Evolutionary conservation across 768 basidiomycete species (phyloP), one percentile per base, ranked within the genome.

Genomic region (Hypsizygus marmoreus): DNA sequence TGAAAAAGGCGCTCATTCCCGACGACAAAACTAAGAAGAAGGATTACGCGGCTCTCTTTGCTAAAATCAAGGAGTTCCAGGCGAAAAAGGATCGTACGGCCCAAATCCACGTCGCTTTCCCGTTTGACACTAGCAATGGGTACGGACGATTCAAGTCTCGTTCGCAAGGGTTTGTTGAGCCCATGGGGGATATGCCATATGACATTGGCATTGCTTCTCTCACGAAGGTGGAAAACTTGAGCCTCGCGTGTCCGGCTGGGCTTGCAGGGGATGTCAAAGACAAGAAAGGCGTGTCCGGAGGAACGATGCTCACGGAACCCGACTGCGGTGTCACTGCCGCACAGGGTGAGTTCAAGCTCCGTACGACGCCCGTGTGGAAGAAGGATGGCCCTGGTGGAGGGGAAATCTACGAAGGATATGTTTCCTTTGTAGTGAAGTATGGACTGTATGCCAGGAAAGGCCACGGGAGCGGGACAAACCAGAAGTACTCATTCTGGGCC

Each of bases 391-490:
- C n/a, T 23, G 25, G 24, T 17, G 26, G 40, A 8, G 41, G 36
- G 7, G 48, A 49, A 31, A 35, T 49, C 1, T 50, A 32, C n/a
- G 39, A 45, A 22, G 43, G 39, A 7, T 17, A 41, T 22, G 38
- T 45, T 13, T 17, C 32, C 22, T 50, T 50, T 8, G 25, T 36
- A 4, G 49, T 45, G 34, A 14, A 31, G 20, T 45, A 41, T 45
- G 43, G 26, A 9, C 2, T 50, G 22, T 50, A 45, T 14, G 38
- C 38, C 2, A 45, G 39, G 25, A 45, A 50, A n/a, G 49, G 43
- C 3, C 43, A 44, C 35, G 47, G 35, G 11, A 24, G 26, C 2
- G 38, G 43, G 17, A 28, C 31, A 13, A 10, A 24, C 13, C 4
- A 19, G 4, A 39, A 30, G 4, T 50, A 40, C 22, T 38, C n/a